Conservation (phyloP, 352 stramenopile species). For the Globisporangium recalcitrans region DNA sequence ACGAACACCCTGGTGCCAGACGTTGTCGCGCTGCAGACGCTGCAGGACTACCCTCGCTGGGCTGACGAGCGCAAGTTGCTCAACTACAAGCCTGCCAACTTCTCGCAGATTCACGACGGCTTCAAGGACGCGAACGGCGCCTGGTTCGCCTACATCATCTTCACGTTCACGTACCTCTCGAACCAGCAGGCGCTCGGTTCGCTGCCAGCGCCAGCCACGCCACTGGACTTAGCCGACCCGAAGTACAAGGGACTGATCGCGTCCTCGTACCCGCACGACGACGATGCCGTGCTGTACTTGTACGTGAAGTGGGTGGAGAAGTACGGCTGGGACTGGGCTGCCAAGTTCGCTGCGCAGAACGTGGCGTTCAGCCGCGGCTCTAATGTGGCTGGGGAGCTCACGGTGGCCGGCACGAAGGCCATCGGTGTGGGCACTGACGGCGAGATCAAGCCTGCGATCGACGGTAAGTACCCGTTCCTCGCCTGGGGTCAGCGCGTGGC, state of each 20-base stretch:
- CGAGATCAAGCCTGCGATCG: neutral
- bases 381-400: slow-evolving; percentile 24
- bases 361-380: slow-evolving; percentile 31
- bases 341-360: slow-evolving; percentile 34
- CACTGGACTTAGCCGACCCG: slow-evolving; percentile 27
- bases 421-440: slow-evolving; percentile 21
- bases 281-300: slow-evolving; percentile 46
- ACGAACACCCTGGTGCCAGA: slow-evolving; percentile 28
- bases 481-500: slow-evolving; percentile 48
- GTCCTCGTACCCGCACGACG: slow-evolving; percentile 44
- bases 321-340: slow-evolving; percentile 50
- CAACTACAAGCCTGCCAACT: slow-evolving; percentile 46
- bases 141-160: slow-evolving; percentile 35
- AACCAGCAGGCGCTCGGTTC: slow-evolving; percentile 17
- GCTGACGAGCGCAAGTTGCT: slow-evolving; percentile 32
- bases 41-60: slow-evolving; percentile 53
- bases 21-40: slow-evolving; percentile 43
- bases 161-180: slow-evolving; percentile 44
- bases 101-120: slow-evolving; percentile 41
- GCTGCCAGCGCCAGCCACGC: slow-evolving; percentile 16
- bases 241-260: slow-evolving; percentile 35
- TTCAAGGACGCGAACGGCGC: slow-evolving; percentile 28
- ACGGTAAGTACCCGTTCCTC: slow-evolving; percentile 18
- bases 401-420: slow-evolving; percentile 25
- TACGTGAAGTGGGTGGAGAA: slow-evolving; percentile 41